phyloP scores from a whole-genome alignment of 2,329 filamentous ascomycete genomes.

The Phialophora tarda region DNA sequence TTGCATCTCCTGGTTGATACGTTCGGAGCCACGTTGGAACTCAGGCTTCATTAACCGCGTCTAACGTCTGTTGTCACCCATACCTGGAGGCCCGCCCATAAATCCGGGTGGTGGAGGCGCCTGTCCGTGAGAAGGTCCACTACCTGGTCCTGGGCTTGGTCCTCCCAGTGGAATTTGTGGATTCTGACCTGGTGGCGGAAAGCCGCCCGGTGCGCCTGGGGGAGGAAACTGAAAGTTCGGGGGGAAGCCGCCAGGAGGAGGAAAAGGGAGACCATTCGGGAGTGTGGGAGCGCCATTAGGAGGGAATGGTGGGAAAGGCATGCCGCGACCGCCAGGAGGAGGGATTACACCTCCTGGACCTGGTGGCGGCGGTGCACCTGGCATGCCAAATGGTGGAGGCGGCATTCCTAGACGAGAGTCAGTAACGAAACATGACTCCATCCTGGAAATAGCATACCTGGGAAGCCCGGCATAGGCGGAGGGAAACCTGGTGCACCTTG shows the following conservation, averaged over 20 bases:
- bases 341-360: constrained; percentile 50
- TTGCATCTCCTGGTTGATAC: neutral
- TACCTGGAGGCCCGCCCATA: constrained; percentile 33
- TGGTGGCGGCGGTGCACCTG: constrained; percentile 47
- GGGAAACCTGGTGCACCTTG: constrained; percentile 55
- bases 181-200: constrained; percentile 43
- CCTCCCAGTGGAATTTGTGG: constrained; percentile 39
- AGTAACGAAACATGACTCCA: neutral
- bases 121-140: constrained; percentile 33
- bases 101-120: constrained; percentile 41
- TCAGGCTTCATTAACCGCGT: neutral
- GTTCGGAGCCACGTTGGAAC: neutral
- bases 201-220: constrained; percentile 43
- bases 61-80: constrained; percentile 34
- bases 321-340: constrained; percentile 62
- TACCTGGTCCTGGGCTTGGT: constrained; percentile 41
- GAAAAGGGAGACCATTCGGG: constrained; percentile 52
- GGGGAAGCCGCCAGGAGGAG: constrained; percentile 55
- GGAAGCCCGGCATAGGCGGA: constrained; percentile 67
- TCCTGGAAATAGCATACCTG: constrained; percentile 52
- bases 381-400: constrained; percentile 65
- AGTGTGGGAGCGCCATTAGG: constrained; percentile 53
- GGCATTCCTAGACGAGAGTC: constrained; percentile 46
- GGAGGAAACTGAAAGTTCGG: constrained; percentile 59
- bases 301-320: constrained; percentile 57